Base-by-base conservation (phyloP, 257 asterid species). In the Capsicum pubescens region DNA sequence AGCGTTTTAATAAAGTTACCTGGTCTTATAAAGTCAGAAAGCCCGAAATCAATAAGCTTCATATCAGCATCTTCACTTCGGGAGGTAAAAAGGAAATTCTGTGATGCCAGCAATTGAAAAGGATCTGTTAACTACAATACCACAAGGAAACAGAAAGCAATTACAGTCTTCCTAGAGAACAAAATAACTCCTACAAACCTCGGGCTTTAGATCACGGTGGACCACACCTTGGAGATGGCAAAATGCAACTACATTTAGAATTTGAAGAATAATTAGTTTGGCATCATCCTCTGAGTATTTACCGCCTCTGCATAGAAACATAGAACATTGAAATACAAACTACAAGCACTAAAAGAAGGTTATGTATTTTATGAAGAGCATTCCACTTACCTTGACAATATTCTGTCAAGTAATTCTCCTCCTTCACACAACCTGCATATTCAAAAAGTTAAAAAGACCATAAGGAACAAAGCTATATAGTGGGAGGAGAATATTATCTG, bases 161-260 rank as follows among this genome's bases (percentile, higher is more conserved):
- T 79, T 64, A 63, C 81, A 84, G 46, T 14, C 85, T 44, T 15
- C 82, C 39, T 56, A 69, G 81, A 44, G 16, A 55, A n/a, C 79
- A 60, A 32, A 74, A 88, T 63, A 56, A 78, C 50, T 58, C 70
- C 39, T 50, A 21, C 13, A 9, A 63, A 96, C 98, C 99, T 96
- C 99, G 39, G 99, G 99, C 91, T 96, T 96, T 87, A 96, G 88
- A 90, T 96, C 99, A 36, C 99, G 98, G 88, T 96, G 99, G 76
- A 96, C 98, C 70, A 96, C 99, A 72, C 99, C 99, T 86, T 96
- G 98, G 87, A 94, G 97, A 91, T 96, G 99, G 84, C 99, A 96
- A 92, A 94, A 96, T 39, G 98, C 93, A 86, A 93, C 98, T 63
- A 96, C 97, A 74, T 98, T 93, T 80, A 94, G 92, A 86, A 96